Percentiles rank a stretch among this genome's conserved stretches.
phyloP scores from a whole-genome alignment of 176 grass and related monocot genomes.

The Miscanthus lutarioriparius region DNA sequence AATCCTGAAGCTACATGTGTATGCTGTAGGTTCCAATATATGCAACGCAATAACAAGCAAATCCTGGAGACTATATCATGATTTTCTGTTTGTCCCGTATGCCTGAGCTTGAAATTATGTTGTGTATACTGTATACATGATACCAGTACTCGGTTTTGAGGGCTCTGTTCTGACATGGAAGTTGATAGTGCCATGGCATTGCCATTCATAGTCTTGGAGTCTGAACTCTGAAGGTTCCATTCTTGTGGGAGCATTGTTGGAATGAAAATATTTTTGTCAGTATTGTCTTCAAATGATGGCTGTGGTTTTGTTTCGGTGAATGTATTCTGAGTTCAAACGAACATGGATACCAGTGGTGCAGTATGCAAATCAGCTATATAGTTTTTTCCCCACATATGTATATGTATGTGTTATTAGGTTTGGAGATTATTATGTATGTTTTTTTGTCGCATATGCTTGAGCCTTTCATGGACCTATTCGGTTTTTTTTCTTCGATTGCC shows the following conservation, averaged over 20 bases:
- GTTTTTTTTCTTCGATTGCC: no score
- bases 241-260: not conserved
- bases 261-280: not conserved
- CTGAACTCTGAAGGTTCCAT: not conserved
- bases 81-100: not conserved
- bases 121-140: not conserved
- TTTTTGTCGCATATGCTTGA: no score
- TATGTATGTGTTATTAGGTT: no score
- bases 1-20: not conserved
- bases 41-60: not conserved
- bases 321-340: not conserved
- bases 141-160: not conserved
- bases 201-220: not conserved
- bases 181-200: not conserved
- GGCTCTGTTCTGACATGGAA: not conserved
- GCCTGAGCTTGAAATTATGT: not conserved
- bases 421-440: no score
- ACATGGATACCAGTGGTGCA: not conserved
- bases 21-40: not conserved
- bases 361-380: no score
- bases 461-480: no score
- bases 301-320: not conserved
- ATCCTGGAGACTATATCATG: not conserved
- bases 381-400: not conserved
- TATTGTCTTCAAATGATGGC: not conserved